Base-by-base conservation (phyloP, 306 rosid species). In the Gillenia trifoliata region DNA sequence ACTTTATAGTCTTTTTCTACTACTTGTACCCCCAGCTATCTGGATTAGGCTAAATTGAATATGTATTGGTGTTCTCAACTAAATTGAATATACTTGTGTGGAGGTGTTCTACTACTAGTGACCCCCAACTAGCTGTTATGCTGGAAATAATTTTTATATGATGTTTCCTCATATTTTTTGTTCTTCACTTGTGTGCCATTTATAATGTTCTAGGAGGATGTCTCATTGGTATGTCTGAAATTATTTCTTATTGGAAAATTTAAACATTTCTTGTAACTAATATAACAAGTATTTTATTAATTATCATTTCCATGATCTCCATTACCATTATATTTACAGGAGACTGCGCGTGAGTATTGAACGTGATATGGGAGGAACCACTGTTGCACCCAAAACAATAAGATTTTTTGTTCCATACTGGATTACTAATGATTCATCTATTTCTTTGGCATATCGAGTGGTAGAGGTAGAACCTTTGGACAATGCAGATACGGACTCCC, bases 361-460 rank as follows among this genome's bases (percentile, higher is more conserved):
- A 79, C 89, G 81, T 68, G 99, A 92, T 66, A 88, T 91, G 90
- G 99, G 97, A n/a, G 99, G 93, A 65, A 91, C 96, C 47, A 87
- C 79, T 78, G 87, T 85, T 70, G 96, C 97, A 26, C 95, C 97
- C 63, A 92, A 92, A 87, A 92, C 89, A 65, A 75, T 90, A 20
- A 92, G 97, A 80, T 84, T 94, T 76, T 90, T 85, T 82, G 96
- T 94, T 55, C 96, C 99, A 26, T 94, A 94, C 82, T 94, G 99
- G 99, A 91, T 94, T 81, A 86, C 85, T 47, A 90, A 94, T 29
- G 93, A 94, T 74, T 85, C 96, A 50, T 85, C 91, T 82, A 75
- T 94, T 66, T 40, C 93, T 63, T 81, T 94, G 87, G 87, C 90
- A 71, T 94, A 94, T 81, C 95, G 91, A 64, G 85, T 94, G 83